Percentiles rank a stretch among this genome's conserved stretches.
phyloP scores from a whole-genome alignment of 1,139 yeast genomes.

The Diutina pseudorugosa region DNA sequence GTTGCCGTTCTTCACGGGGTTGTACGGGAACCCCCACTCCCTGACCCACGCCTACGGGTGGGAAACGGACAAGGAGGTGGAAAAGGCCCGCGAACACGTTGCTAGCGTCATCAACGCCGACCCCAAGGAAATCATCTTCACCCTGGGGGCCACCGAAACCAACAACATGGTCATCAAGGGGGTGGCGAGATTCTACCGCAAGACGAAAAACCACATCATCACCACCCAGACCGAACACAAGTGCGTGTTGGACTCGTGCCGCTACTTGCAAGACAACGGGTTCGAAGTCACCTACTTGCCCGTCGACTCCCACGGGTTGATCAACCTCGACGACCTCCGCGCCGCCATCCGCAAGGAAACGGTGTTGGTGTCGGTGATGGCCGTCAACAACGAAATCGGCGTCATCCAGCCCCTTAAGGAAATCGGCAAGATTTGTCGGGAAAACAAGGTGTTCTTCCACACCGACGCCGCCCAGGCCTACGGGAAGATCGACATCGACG shows the following conservation, averaged over 20 bases:
- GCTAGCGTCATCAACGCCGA: constrained; percentile 86
- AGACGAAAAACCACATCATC: constrained; percentile 84
- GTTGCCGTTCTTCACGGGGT: constrained; percentile 86
- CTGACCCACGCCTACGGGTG: constrained; percentile 98
- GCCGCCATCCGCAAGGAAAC: constrained; percentile 86
- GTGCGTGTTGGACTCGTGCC: constrained; percentile 92
- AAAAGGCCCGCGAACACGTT: constrained; percentile 67
- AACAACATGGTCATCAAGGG: constrained; percentile 94
- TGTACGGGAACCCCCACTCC: constrained; percentile 95
- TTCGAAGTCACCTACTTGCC: constrained; percentile 91
- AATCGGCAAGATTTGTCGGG: constrained; percentile 80
- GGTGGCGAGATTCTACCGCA: constrained; percentile 83
- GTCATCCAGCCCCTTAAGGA: constrained; percentile 94
- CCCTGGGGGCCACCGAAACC: constrained; percentile 96
- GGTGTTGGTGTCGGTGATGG: constrained; percentile 86
- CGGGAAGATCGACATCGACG: constrained; percentile 89
- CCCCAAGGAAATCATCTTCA: constrained; percentile 91
- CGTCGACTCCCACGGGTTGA: constrained; percentile 70
- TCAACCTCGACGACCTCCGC: constrained; percentile 66
- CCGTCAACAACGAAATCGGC: constrained; percentile 96
- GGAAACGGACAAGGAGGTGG: constrained; percentile 94
- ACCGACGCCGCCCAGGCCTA: constrained; percentile 98
- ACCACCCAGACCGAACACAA: constrained; percentile 97
- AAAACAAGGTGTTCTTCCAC: constrained; percentile 87
- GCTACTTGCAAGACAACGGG: constrained; percentile 93